phyloP scores from a whole-genome alignment of 306 rosid genomes.

The Casuarina cunninghamiana region DNA sequence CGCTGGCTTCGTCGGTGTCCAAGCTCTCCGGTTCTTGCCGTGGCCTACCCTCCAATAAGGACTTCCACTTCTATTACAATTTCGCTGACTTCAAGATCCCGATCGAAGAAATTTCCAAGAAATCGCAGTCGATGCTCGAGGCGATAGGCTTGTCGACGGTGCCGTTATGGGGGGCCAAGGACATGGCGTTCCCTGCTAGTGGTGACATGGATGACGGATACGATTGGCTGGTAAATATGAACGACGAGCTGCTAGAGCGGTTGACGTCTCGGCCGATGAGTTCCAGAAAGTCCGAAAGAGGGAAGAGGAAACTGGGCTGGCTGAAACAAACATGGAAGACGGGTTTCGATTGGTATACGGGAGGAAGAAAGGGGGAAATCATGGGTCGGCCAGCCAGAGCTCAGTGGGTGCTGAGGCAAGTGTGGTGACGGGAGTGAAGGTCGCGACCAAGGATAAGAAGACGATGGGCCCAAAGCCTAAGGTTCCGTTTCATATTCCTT shows the following conservation, averaged over 20 bases:
- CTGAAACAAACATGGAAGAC: slow-evolving; percentile 37
- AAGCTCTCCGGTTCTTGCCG: slow-evolving; percentile 62
- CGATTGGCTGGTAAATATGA: slow-evolving; percentile 74
- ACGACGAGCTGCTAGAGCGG: slow-evolving; percentile 71
- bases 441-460: slow-evolving; percentile 59
- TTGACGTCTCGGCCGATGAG: slow-evolving; percentile 56
- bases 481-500: slow-evolving; percentile 86
- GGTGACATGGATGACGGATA: slow-evolving; percentile 58
- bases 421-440: slow-evolving; percentile 39
- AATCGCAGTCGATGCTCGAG: slow-evolving; percentile 65
- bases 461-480: slow-evolving; percentile 51
- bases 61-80: slow-evolving; percentile 65
- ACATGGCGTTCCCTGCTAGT: slow-evolving; percentile 37
- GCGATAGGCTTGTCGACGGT: slow-evolving; percentile 49
- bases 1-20: slow-evolving; percentile 55
- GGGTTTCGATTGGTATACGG: slow-evolving; percentile 72
- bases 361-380: slow-evolving; percentile 45
- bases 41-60: slow-evolving; percentile 57
- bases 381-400: slow-evolving; percentile 23
- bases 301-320: slow-evolving; percentile 47
- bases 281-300: slow-evolving; percentile 46
- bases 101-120: slow-evolving; percentile 41
- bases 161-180: slow-evolving; percentile 56
- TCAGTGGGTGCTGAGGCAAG: slow-evolving; percentile 18
- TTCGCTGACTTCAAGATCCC: slow-evolving; percentile 69